Base-by-base conservation (phyloP, 2,329 filamentous ascomycete genomes). In the Sclerotinia borealis region DNA sequence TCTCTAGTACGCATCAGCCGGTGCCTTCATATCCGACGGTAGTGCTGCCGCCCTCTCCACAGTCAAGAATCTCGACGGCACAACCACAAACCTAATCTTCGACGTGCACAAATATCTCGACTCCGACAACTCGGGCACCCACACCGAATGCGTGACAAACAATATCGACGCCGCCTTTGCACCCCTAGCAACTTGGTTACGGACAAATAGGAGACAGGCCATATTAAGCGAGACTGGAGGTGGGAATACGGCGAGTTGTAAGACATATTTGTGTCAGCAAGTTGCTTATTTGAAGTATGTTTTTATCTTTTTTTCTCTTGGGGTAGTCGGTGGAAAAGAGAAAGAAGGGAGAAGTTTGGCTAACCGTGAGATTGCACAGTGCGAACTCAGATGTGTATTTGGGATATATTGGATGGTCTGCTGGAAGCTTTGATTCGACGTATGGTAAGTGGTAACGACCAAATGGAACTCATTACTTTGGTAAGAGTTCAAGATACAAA, bases 71-170 rank as follows among this genome's bases (percentile, higher is more conserved):
- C 83, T 80, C 0, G 84, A 87, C 67, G 83, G 83, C 2, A 77
- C 75, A n/a, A 84, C 77, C 1, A 79, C 81, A 59, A 80, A 80
- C 59, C 74, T 89, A n/a, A 74, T 85, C 13, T 77, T 86, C 36
- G 84, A 86, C 66, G 76, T 87, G 13, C 84, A 87, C 74, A 82
- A 85, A 72, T 87, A 86, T 70, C 78, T 87, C 4, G 84, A 86
- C 68, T 76, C 74, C 25, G 81, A 85, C 74, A 81, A 82, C 74
- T 81, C 79, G 9, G 85, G 84, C 43, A 82, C 79, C 0, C 74
- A 81, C 65, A 67, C 74, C 4, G 75, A 80, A 61, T 87, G 84
- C 72, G 79, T 79, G 1, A 83, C 79, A 3, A 77, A 86, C 68
- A 83, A 84, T 51, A 74, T 82, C 3, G 76, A 64, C 22, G 65